Evolutionary conservation across 371 early-diverging fungal species (phyloP).

Genomic region (Furculomyces boomerangus): DNA sequence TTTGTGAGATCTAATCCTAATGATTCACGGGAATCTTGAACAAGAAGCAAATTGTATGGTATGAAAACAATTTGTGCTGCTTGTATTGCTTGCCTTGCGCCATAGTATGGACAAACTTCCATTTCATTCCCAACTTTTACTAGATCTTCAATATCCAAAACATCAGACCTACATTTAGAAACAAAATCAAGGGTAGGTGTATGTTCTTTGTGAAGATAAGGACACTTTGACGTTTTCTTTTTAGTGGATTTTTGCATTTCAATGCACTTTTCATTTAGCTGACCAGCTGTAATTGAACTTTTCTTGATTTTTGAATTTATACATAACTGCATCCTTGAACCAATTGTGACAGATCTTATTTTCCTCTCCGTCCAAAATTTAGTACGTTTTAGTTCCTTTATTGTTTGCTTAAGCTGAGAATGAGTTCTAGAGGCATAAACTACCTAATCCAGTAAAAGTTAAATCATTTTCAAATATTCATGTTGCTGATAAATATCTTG

Average conservation of each 20-base stretch:
- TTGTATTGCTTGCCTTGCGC: slow-evolving; percentile 39
- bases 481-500: too few species aligned
- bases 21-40: slow-evolving; percentile 50
- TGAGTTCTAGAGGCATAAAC: slow-evolving; percentile 79
- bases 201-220: slow-evolving; percentile 29
- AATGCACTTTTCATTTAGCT: slow-evolving; percentile 60
- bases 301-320: slow-evolving; percentile 44
- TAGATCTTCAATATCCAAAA: slow-evolving; percentile 77
- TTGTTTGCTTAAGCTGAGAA: slow-evolving; percentile 85
- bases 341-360: slow-evolving; percentile 46
- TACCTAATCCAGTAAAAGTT: slow-evolving; percentile 36
- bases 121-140: slow-evolving; percentile 39
- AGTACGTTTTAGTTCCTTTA: slow-evolving; percentile 72
- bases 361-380: slow-evolving; percentile 33
- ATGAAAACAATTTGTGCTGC: slow-evolving; percentile 59
- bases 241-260: slow-evolving; percentile 41
- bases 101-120: slow-evolving; percentile 81
- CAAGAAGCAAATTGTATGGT: slow-evolving; percentile 74
- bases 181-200: slow-evolving; percentile 32
- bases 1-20: slow-evolving; percentile 50
- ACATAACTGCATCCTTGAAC: slow-evolving; percentile 71
- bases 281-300: slow-evolving; percentile 13
- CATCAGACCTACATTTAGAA: slow-evolving; percentile 29
- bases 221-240: slow-evolving; percentile 19
- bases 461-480: too few species aligned